Conservation (phyloP, 1,284 basidiomycete genomes). For the Sphagnurus paluster region DNA sequence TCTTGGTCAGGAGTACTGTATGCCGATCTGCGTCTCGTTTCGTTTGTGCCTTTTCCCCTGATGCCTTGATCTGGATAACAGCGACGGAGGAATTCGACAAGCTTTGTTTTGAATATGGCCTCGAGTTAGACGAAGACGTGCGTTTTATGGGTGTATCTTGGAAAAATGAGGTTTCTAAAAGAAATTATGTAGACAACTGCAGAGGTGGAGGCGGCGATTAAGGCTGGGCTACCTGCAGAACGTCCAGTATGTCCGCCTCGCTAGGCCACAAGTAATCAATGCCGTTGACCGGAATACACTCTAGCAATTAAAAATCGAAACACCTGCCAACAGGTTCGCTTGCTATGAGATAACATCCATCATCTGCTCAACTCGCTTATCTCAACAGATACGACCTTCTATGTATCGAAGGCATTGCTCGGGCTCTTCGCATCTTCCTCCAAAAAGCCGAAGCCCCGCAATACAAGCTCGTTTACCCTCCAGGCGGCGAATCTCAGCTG, state of each 20-base stretch:
- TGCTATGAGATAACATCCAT: background rate
- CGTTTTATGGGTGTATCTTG: conserved; percentile 30
- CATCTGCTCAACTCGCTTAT: background rate
- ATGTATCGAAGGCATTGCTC: conserved; percentile 94
- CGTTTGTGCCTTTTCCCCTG: conserved; percentile 20
- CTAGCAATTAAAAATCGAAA: conserved; percentile 97
- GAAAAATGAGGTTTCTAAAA: background rate
- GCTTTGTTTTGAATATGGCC: conserved; percentile 96
- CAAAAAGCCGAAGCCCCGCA: conserved; percentile 68
- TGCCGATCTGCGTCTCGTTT: conserved; percentile 24
- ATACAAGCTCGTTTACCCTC: conserved; percentile 73
- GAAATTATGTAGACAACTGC: conserved; percentile 71
- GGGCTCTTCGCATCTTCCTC: conserved; percentile 87
- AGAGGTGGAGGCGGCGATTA: conserved; percentile 80
- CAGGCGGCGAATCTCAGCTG: conserved; percentile 63
- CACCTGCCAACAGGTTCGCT: conserved; percentile 87
- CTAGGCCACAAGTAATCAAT: background rate
- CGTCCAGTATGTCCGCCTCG: conserved; percentile 60
- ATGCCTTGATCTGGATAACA: conserved; percentile 45
- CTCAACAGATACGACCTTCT: conserved; percentile 89
- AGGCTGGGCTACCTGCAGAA: conserved; percentile 80
- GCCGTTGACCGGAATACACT: no score
- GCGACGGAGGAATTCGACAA: conserved; percentile 94
- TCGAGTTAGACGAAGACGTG: conserved; percentile 98
- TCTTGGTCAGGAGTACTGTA: conserved; percentile 85